These are phyloP conservation scores for Phytophthora sojae DNA, from an alignment of 352 stramenopile genomes.

Conservation along the genomic window DNA sequence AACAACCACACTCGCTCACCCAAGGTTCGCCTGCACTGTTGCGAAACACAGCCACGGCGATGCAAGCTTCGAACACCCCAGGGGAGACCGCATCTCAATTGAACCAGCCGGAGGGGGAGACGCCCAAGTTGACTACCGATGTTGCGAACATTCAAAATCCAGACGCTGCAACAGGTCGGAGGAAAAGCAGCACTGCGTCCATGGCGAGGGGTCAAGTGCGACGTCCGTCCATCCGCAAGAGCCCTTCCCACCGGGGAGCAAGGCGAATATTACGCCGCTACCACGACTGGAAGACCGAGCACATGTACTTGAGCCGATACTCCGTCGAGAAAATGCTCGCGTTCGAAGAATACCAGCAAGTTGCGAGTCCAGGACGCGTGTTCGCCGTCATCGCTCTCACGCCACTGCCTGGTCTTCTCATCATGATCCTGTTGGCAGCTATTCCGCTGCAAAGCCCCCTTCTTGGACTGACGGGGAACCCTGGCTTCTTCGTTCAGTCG, in stretches of 20 bases:
- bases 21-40: neutral
- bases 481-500: slow-evolving; percentile 16
- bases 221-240: slow-evolving; percentile 6
- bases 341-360: slow-evolving; percentile 30
- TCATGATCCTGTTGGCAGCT: slow-evolving; percentile 9
- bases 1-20: neutral
- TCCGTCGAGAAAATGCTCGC: slow-evolving; percentile 34
- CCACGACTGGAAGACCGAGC: slow-evolving; percentile 22
- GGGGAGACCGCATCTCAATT: neutral
- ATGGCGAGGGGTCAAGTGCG: neutral
- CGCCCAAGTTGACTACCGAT: neutral
- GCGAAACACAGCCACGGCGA: neutral
- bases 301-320: slow-evolving; percentile 30
- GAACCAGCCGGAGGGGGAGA: neutral
- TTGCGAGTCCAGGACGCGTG: slow-evolving; percentile 8
- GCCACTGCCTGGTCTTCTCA: slow-evolving; percentile 14
- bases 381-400: slow-evolving; percentile 20
- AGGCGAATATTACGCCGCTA: slow-evolving; percentile 8
- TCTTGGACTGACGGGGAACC: neutral
- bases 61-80: neutral
- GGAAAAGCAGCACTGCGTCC: neutral
- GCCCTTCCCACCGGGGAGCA: neutral
- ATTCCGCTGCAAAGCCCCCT: slow-evolving; percentile 23
- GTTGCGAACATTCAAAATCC: too few relatives aligned
- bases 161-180: neutral